phyloP scores from a whole-genome alignment of 306 rosid species.

The Vigna hirtella region DNA sequence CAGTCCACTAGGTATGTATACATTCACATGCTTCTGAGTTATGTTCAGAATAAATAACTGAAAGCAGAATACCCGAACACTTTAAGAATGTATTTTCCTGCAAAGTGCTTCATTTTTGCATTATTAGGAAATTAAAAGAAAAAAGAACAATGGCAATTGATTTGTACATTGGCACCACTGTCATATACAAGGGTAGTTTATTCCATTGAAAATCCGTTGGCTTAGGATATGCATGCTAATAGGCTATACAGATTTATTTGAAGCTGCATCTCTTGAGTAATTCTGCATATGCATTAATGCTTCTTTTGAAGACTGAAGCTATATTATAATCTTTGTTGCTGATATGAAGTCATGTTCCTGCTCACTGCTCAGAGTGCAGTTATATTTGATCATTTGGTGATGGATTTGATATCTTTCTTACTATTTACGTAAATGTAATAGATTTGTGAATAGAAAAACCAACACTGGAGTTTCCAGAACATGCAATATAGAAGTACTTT shows the following conservation, averaged over 20 bases:
- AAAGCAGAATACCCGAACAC: not conserved
- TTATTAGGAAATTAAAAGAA: not conserved
- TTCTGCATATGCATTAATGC: conserved; percentile 1
- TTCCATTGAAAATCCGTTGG: not conserved
- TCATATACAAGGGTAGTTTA: not conserved
- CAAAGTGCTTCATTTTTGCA: not conserved
- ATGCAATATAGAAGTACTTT: not conserved
- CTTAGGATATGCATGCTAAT: not conserved
- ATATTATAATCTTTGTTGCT: not conserved
- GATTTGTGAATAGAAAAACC: too few relatives aligned
- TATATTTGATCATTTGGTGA: not conserved
- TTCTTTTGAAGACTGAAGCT: conserved; percentile 1
- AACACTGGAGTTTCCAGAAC: not conserved
- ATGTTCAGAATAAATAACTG: conserved; percentile 5
- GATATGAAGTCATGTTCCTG: not conserved
- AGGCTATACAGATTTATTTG: not conserved
- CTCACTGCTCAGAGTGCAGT: not conserved
- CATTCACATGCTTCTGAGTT: conserved; percentile 34
- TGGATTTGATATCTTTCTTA: not conserved
- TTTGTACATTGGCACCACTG: not conserved
- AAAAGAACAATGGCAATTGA: not conserved
- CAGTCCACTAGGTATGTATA: conserved; percentile 58
- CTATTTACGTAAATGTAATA: not conserved
- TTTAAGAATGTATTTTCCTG: not conserved
- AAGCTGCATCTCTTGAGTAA: not conserved